phyloP scores from a whole-genome alignment of 208 protist species.

The Acanthamoeba rhysodes region DNA sequence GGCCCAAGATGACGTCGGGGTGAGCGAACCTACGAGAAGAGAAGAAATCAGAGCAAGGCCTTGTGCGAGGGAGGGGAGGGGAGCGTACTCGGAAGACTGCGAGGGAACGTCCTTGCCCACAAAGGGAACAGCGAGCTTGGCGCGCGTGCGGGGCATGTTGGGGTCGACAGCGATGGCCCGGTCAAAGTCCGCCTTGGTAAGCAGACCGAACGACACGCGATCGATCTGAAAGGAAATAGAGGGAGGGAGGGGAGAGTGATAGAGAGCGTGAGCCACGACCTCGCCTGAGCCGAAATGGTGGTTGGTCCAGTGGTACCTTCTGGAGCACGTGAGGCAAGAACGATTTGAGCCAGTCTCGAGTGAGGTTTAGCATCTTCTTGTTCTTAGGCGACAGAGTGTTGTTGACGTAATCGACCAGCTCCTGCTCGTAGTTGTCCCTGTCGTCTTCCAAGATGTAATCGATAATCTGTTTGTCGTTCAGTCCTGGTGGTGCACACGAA shows the following conservation, averaged over 20 bases:
- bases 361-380: conserved; percentile 94
- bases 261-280: background rate
- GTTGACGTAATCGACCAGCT: conserved; percentile 61
- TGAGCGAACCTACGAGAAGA: conserved; percentile 91
- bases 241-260: too few relatives aligned
- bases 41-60: background rate
- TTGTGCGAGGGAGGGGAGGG: background rate
- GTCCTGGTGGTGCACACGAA: background rate
- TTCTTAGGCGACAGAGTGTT: conserved; percentile 80
- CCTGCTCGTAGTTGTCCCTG: conserved; percentile 68
- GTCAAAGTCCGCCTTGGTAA: conserved; percentile 91
- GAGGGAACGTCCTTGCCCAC: conserved; percentile 97
- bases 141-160: conserved; percentile 92
- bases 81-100: conserved; percentile 91
- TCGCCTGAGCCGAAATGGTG: background rate
- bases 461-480: conserved; percentile 76
- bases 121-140: conserved; percentile 95
- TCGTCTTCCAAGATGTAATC: conserved; percentile 71
- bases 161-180: conserved; percentile 82
- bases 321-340: conserved; percentile 95
- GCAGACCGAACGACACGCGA: conserved; percentile 95
- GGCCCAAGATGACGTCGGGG: conserved; percentile 95
- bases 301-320: conserved; percentile 54
- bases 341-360: conserved; percentile 93
- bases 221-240: conserved; percentile 92